These are phyloP conservation scores for Pichia nanzhaoensis DNA, from an alignment of 805 yeast species.

Conservation along the genomic window DNA sequence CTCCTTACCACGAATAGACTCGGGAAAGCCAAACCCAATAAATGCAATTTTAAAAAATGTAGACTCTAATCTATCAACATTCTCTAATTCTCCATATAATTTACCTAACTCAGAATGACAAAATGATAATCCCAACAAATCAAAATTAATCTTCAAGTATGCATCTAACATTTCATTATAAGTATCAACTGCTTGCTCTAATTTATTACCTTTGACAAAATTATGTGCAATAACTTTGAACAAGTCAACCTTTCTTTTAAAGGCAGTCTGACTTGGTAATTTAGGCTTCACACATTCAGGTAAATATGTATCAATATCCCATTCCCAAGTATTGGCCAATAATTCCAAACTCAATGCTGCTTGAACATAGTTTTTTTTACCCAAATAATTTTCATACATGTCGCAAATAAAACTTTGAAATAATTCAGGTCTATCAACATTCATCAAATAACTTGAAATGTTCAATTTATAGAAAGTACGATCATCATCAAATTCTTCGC, in stretches of 20 bases:
- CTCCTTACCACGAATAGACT: slow-evolving; percentile 63
- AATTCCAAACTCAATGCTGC: slow-evolving; percentile 78
- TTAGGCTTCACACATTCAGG: slow-evolving; percentile 57
- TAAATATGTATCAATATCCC: slow-evolving; percentile 56
- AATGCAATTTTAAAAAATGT: slow-evolving; percentile 74
- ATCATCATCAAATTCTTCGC: slow-evolving; percentile 82
- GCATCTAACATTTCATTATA: slow-evolving; percentile 73
- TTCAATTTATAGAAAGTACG: slow-evolving; percentile 73
- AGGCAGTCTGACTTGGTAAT: slow-evolving; percentile 74
- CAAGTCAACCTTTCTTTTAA: slow-evolving; percentile 71
- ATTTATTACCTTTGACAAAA: slow-evolving; percentile 62
- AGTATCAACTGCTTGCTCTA: slow-evolving; percentile 73
- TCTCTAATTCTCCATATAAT: slow-evolving; percentile 60
- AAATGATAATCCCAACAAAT: slow-evolving; percentile 65
- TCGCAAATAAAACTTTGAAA: slow-evolving; percentile 74
- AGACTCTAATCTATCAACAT: slow-evolving; percentile 65
- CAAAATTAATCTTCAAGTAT: slow-evolving; percentile 66
- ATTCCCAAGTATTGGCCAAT: slow-evolving; percentile 66
- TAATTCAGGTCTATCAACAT: slow-evolving; percentile 72
- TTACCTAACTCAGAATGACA: slow-evolving; percentile 63
- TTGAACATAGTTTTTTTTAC: slow-evolving; percentile 61
- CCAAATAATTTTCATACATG: slow-evolving; percentile 58
- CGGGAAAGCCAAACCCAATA: slow-evolving; percentile 81
- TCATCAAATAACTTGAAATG: slow-evolving; percentile 67
- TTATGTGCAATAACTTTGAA: slow-evolving; percentile 64